These are phyloP conservation scores for Inonotus obliquus DNA, from an alignment of 1,284 basidiomycete species.

Conservation along the genomic window DNA sequence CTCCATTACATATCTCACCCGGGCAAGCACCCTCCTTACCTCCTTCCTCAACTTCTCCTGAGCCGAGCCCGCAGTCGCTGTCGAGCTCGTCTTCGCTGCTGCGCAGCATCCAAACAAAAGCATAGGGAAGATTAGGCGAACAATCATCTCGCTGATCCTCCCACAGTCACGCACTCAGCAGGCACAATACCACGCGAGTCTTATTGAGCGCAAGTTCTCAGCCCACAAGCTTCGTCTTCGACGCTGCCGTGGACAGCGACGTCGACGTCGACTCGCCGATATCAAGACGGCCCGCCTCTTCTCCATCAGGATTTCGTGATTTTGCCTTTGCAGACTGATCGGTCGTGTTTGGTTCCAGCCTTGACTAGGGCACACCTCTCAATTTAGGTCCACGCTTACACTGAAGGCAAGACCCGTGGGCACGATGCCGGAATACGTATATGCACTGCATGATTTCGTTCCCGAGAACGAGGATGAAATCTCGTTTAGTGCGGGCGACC, in stretches of 20 bases:
- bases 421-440: conserved; percentile 55
- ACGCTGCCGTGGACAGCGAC: conserved; percentile 3
- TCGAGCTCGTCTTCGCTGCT: neutral
- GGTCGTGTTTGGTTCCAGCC: neutral
- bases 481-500: conserved; percentile 80
- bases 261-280: neutral
- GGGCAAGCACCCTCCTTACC: neutral
- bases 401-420: neutral
- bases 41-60: neutral
- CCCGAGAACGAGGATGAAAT: conserved; percentile 97
- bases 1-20: neutral
- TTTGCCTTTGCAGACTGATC: neutral
- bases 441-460: conserved; percentile 80
- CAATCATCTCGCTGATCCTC: neutral
- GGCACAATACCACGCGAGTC: neutral
- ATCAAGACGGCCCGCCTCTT: neutral
- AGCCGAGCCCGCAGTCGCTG: neutral
- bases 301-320: neutral
- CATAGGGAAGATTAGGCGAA: neutral
- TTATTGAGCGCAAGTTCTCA: conserved; percentile 7
- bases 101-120: neutral
- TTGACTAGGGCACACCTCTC: neutral
- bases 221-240: neutral
- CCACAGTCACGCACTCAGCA: neutral
- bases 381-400: neutral